Evolutionary conservation across 108 stramenopile species (phyloP).

Genomic region (Craspedostauros australis): DNA sequence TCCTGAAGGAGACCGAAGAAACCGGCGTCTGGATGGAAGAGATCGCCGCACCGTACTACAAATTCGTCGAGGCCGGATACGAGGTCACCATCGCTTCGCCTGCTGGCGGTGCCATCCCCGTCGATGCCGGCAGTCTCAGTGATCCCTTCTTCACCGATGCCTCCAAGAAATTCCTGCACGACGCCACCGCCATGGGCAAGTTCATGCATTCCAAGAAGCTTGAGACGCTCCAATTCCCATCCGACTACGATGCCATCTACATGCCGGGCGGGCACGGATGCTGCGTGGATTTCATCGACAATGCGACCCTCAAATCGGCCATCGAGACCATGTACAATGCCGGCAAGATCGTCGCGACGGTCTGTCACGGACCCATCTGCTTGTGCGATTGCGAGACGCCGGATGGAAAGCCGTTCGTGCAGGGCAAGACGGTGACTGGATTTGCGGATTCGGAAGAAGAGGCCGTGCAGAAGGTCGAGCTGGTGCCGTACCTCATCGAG

Average conservation of each 20-base stretch:
- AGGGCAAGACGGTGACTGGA: conserved; percentile 58
- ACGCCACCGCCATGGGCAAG: conserved; percentile 49
- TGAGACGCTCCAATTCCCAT: conserved; percentile 33
- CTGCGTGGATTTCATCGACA: conserved; percentile 53
- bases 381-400: conserved; percentile 53
- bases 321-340: conserved; percentile 56
- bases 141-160: conserved; percentile 51
- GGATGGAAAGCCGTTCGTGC: conserved; percentile 59
- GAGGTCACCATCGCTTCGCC: conserved; percentile 55
- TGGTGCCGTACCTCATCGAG: conserved; percentile 69
- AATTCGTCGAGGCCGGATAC: conserved; percentile 53
- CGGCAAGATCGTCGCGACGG: conserved; percentile 59
- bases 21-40: conserved; percentile 85
- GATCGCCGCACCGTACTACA: conserved; percentile 65
- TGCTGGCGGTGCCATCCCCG: conserved; percentile 62
- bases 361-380: conserved; percentile 73
- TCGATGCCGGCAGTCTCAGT: conserved; percentile 43
- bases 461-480: conserved; percentile 42
- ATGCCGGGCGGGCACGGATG: conserved; percentile 71
- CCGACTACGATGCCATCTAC: conserved; percentile 55
- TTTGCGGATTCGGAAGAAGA: conserved; percentile 75
- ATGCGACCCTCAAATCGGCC: conserved; percentile 40
- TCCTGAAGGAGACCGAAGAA: conserved; percentile 1
- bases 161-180: conserved; percentile 71
- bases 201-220: conserved; percentile 47